Base-by-base conservation (phyloP, 108 stramenopile species). In the Fragilaria crotonensis region DNA sequence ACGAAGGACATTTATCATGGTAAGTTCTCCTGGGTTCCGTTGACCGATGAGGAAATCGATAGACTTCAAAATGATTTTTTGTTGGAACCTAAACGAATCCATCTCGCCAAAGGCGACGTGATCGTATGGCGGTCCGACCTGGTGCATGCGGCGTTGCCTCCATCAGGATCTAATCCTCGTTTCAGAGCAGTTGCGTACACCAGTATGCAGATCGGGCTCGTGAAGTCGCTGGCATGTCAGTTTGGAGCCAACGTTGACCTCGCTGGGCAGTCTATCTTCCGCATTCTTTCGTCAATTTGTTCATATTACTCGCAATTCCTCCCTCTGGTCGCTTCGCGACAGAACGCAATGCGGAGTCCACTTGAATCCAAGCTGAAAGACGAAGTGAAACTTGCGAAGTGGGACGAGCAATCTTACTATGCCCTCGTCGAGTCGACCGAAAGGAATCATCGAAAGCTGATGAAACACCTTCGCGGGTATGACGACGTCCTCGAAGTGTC, bases 361-460 rank as follows among this genome's bases (percentile, higher is more conserved):
- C 64, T 96, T 33, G 90, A 97, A 75, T 72, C 82, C 47, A 78
- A 86, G 32, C 67, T 99, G 29, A 85, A 85, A 60, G 89, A 96
- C 45, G 95, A 96, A 54, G 91, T 85, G 0, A 96, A 96, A 60
- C 73, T 99, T 9, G 93, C 85, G n/a, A 93, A 93, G 63, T 99
- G 98, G 98, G 98, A 99, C 51, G 93, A 97, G 50, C 95, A 96
- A 59, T 92, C 90, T 1, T 96, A 96, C 65, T 95, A 96, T 73
- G 78, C 95, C 14, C 75, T 97, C 36, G 85, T 83, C 19, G 98
- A 95, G 26, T 79, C 94, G 0, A 75, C 88, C 17, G 92, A 96
- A 62, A 90, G 87, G 61, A 90, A 94, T 50, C 92, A 97, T 54
- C 68, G 89, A 23, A 89, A 89, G 54, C 52, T 96, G 32, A 89